Evolutionary conservation across 306 rosid genomes (phyloP).

Genomic region (Ormosia semicastrata): DNA sequence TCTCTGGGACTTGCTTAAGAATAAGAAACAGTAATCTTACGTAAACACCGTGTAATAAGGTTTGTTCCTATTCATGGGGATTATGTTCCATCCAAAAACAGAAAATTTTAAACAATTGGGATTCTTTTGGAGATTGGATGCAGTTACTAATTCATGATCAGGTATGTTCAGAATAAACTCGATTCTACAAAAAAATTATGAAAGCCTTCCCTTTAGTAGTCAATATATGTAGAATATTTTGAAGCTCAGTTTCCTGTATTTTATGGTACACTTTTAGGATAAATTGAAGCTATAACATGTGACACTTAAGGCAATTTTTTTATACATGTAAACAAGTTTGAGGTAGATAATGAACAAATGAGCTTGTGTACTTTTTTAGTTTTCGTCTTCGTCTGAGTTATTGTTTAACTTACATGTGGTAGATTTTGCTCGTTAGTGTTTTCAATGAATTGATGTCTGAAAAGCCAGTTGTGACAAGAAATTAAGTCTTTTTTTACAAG

Average conservation of each 20-base stretch:
- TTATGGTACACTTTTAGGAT: not conserved
- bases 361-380: not conserved
- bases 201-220: not conserved
- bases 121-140: not conserved
- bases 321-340: not conserved
- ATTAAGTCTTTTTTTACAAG: constrained; percentile 1
- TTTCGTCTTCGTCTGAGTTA: constrained; percentile 3
- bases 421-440: not conserved
- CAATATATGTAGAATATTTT: not conserved
- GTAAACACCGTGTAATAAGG: not conserved
- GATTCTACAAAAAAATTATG: not conserved
- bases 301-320: not conserved
- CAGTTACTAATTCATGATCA: not conserved
- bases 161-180: not conserved
- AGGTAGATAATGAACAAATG: not conserved
- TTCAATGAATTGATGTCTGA: constrained; percentile 8
- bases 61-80: not conserved
- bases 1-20: not conserved
- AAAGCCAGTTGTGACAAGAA: not conserved
- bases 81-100: not conserved
- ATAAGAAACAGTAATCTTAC: not conserved
- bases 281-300: not conserved
- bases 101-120: not conserved
- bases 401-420: not conserved
- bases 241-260: not conserved